phyloP scores from a whole-genome alignment of 176 grass and related monocot species.

The Cocos nucifera region DNA sequence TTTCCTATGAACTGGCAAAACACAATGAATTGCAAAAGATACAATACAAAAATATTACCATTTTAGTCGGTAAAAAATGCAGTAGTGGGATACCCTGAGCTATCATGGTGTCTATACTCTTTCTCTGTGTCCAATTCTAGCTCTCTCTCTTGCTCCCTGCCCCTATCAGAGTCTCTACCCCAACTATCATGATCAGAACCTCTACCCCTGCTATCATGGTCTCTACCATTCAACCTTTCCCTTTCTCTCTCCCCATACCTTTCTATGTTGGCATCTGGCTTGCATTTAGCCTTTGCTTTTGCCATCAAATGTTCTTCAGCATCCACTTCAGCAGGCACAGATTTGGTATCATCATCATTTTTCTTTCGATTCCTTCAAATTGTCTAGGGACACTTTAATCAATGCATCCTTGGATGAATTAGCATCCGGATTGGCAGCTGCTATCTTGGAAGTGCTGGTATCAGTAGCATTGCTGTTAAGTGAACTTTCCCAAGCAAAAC shows the following conservation, averaged over 20 bases:
- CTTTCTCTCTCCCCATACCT: constrained; percentile 52
- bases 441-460: constrained; percentile 27
- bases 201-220: constrained; percentile 26
- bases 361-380: constrained; percentile 44
- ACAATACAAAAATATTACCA: background rate
- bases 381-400: constrained; percentile 42
- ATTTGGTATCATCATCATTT: constrained; percentile 37
- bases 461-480: constrained; percentile 28
- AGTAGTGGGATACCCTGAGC: constrained; percentile 42
- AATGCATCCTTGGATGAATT: constrained; percentile 34
- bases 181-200: constrained; percentile 61
- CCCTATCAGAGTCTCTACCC: constrained; percentile 44
- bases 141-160: constrained; percentile 45
- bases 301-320: constrained; percentile 36
- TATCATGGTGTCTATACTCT: constrained; percentile 42
- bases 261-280: constrained; percentile 41
- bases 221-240: constrained; percentile 29
- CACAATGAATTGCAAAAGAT: background rate
- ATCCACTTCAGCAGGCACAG: constrained; percentile 35
- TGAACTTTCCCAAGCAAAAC: constrained; percentile 37
- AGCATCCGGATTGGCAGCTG: constrained; percentile 32
- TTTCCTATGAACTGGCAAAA: background rate
- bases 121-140: constrained; percentile 32
- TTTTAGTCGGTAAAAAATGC: background rate
- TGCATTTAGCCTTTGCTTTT: constrained; percentile 42